Conservation (phyloP, 2,329 filamentous ascomycete species). For the Paecilomyces formosus region DNA sequence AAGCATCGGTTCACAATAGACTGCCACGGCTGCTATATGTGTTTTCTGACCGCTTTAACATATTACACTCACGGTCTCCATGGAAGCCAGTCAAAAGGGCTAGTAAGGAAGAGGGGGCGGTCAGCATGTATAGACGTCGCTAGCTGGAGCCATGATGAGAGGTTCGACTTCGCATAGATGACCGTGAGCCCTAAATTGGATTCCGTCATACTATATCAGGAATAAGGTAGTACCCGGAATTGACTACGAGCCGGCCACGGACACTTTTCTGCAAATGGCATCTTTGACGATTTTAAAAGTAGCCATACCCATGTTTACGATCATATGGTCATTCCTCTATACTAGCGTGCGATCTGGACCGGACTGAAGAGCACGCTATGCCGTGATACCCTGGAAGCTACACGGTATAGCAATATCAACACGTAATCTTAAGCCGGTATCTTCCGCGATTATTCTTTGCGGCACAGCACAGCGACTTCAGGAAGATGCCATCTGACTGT, state of each 20-base stretch:
- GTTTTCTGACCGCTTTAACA: too few relatives aligned
- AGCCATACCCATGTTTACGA: background rate
- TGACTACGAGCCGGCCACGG: background rate
- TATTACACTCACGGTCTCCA: background rate
- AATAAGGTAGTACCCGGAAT: background rate
- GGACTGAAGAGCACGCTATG: background rate
- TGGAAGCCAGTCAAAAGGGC: background rate
- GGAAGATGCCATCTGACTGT: background rate
- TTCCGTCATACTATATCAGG: background rate
- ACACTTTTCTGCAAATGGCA: background rate
- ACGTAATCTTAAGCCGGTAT: background rate
- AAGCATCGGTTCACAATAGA: background rate
- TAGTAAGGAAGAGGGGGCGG: background rate
- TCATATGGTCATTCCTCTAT: background rate
- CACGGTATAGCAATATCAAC: background rate
- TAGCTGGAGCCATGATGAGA: background rate
- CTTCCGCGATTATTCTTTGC: background rate
- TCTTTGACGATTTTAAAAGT: background rate
- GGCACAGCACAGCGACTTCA: background rate
- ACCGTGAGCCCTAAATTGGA: background rate
- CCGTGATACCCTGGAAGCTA: background rate
- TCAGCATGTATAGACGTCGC: background rate
- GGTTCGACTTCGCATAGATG: background rate
- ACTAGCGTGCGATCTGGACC: background rate
- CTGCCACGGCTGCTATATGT: background rate